phyloP scores from a whole-genome alignment of 2,329 filamentous ascomycete genomes.

The Ceratocystis smalleyi region DNA sequence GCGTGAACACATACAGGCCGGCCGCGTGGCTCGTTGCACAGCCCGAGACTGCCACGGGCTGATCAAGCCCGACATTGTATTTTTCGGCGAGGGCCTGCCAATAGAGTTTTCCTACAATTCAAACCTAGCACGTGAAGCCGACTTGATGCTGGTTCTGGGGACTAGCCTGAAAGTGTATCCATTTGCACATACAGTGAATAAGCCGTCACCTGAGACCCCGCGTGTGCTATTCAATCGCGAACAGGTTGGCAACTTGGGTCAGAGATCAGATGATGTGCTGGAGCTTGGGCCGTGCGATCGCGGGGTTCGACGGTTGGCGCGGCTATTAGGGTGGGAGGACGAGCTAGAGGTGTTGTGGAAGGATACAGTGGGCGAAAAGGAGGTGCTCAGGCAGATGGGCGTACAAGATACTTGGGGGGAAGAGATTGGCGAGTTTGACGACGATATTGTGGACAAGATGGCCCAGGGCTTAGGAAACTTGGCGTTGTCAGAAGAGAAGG shows the following conservation, averaged over 20 bases:
- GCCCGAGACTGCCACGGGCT: conserved; percentile 51
- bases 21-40: conserved; percentile 55
- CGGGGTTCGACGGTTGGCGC: conserved; percentile 63
- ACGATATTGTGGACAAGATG: conserved; percentile 32
- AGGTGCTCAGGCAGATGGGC: conserved; percentile 34
- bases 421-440: conserved; percentile 24
- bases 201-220: conserved; percentile 47
- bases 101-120: conserved; percentile 25
- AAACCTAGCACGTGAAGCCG: conserved; percentile 42
- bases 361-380: conserved; percentile 44
- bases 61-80: conserved; percentile 89
- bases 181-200: conserved; percentile 63
- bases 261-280: conserved; percentile 67
- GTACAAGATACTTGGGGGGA: conserved; percentile 22
- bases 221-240: conserved; percentile 81
- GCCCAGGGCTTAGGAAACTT: conserved; percentile 26
- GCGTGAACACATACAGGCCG: conserved; percentile 49
- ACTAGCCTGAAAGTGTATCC: conserved; percentile 80
- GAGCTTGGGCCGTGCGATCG: conserved; percentile 69
- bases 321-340: conserved; percentile 67
- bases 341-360: conserved; percentile 70
- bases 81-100: conserved; percentile 63
- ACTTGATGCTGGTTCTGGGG: conserved; percentile 72
- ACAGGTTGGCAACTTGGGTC: conserved; percentile 62
- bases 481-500: conserved; percentile 21